Base-by-base conservation (phyloP, 345 rosid genomes). In the Corchorus olitorius region DNA sequence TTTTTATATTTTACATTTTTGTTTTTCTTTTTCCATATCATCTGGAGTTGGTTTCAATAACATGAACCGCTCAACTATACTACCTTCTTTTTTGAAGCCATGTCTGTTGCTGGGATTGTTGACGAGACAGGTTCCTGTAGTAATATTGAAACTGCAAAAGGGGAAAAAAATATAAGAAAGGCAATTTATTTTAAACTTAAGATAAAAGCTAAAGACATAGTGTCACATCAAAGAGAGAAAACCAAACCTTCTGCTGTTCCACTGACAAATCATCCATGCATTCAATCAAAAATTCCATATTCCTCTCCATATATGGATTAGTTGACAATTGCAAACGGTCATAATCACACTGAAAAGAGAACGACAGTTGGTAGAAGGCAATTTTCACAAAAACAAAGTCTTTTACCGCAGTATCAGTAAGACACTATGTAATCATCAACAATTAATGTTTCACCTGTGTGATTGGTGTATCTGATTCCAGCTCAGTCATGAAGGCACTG, bases 31-130 rank as follows among this genome's bases (percentile, higher is more conserved):
- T 66, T 13, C 12, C 53, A 9, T 20, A 39, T 14, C 13, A 46
- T 22, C 39, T 35, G 46, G 48, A 64, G n/a, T 64, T 37, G 15
- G 13, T 63, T 63, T 17, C 13, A 64, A 65, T 11, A 65, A 41
- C 33, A 65, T 41, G 70, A 50, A 54, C 6, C 2, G 56, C 35
- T n/a, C 1, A 33, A 62, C 12, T 16, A 68, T 8, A 4, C 19
- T 69, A 92, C 99, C 97, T 97, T 85, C 99, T 88, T 82, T 97
- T 97, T 83, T 97, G 99, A 82, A 97, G 92, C 99, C 99, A 94
- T 70, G 97, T 85, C 85, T 97, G 99, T 78, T 97, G 99, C 76
- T 97, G 99, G 2, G 87, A 93, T 88, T 97, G 99, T 77, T 97
- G 98, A 37, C 99, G 97, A 43, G 97, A 88, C 77, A 94, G 80